Conservation (phyloP, 495 filamentous ascomycete species). For the Penicillium egyptiacum region DNA sequence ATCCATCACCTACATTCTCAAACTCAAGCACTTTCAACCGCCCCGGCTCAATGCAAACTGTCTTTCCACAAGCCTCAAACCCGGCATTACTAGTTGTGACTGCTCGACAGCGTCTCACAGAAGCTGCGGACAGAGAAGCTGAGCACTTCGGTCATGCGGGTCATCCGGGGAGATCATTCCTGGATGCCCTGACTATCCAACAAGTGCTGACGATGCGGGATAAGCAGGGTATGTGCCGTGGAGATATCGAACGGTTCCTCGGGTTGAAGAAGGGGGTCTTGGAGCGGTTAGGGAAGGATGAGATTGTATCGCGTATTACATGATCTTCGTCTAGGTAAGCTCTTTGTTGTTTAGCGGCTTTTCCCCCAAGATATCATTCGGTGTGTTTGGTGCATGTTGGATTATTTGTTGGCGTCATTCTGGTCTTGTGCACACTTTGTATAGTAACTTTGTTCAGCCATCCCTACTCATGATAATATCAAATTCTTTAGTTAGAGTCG, state of each 20-base stretch:
- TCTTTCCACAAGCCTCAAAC: slow-evolving; percentile 51
- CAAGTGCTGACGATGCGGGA: slow-evolving; percentile 63
- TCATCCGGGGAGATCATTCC: slow-evolving; percentile 49
- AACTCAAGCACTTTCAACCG: slow-evolving; percentile 51
- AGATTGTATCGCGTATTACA: slow-evolving; percentile 46
- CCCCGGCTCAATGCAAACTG: slow-evolving; percentile 28
- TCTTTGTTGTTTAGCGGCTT: background rate
- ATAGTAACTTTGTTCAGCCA: background rate
- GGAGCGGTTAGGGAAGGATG: slow-evolving; percentile 51
- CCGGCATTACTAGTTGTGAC: slow-evolving; percentile 54
- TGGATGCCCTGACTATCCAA: slow-evolving; percentile 61
- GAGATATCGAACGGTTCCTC: slow-evolving; percentile 60
- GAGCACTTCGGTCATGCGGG: slow-evolving; percentile 44
- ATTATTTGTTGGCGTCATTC: slow-evolving; percentile 4
- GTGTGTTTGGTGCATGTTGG: slow-evolving; percentile 10
- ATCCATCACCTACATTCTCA: slow-evolving; percentile 59
- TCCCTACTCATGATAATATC: slow-evolving; percentile 10
- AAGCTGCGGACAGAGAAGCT: slow-evolving; percentile 53
- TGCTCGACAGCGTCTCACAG: slow-evolving; percentile 43
- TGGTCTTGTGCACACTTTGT: background rate
- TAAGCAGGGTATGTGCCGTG: slow-evolving; percentile 45
- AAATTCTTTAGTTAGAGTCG: background rate
- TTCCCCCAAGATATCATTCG: background rate
- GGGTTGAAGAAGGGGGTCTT: slow-evolving; percentile 59
- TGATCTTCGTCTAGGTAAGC: slow-evolving; percentile 5